These are phyloP conservation scores for Trichoderma orchidacearum DNA, from an alignment of 495 filamentous ascomycete genomes.

Conservation along the genomic window DNA sequence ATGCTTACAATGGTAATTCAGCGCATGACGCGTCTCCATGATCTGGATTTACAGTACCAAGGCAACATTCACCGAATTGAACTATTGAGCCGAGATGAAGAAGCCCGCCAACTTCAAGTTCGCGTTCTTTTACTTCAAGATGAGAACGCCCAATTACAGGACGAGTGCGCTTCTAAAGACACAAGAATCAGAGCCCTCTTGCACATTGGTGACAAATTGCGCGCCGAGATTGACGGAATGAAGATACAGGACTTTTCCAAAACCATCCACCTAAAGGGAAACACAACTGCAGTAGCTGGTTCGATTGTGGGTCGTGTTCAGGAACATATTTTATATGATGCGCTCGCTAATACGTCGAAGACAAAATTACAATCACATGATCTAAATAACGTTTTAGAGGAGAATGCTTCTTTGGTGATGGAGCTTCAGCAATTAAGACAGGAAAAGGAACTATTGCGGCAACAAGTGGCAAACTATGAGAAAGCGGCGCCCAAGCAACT, in stretches of 20 bases:
- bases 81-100: conserved; percentile 53
- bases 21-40: conserved; percentile 22
- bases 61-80: conserved; percentile 41
- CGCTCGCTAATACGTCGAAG: neutral
- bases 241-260: conserved; percentile 34
- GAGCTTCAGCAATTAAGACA: neutral
- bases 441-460: neutral
- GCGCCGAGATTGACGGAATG: conserved; percentile 42
- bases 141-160: conserved; percentile 38
- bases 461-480: neutral
- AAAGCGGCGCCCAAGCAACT: neutral
- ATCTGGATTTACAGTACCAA: conserved; percentile 55
- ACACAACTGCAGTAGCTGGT: conserved; percentile 48
- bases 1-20: conserved; percentile 8
- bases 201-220: conserved; percentile 40
- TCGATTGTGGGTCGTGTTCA: conserved; percentile 40
- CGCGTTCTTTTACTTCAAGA: conserved; percentile 54
- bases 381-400: neutral
- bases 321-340: neutral
- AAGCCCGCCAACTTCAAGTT: conserved; percentile 47
- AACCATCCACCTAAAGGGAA: conserved; percentile 29
- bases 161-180: conserved; percentile 29
- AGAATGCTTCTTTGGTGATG: neutral
- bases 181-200: conserved; percentile 45
- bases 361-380: neutral